Evolutionary conservation across 768 basidiomycete genomes (phyloP).

Genomic region (Podaxis sp.): DNA sequence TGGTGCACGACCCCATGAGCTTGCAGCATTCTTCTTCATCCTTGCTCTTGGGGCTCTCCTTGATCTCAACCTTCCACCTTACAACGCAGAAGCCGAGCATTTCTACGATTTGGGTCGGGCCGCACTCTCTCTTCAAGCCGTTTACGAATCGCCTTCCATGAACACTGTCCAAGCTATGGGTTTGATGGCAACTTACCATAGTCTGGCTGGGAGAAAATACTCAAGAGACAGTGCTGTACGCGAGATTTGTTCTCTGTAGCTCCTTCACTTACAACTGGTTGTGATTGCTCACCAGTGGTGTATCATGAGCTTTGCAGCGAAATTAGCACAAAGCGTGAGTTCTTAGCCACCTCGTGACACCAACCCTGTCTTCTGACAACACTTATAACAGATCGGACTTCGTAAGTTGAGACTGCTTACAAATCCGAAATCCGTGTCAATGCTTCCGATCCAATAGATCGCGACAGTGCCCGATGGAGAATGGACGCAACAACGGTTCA

Average conservation of each 20-base stretch:
- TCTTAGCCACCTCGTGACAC: slow-evolving; percentile 4
- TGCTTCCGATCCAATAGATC: slow-evolving; percentile 37
- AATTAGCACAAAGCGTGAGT: slow-evolving; percentile 51
- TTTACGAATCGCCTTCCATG: slow-evolving; percentile 51
- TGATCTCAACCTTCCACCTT: slow-evolving; percentile 45
- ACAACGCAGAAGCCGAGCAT: slow-evolving; percentile 54
- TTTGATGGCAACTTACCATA: slow-evolving; percentile 53
- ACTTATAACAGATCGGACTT: slow-evolving; percentile 44
- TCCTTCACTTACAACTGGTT: slow-evolving; percentile 13
- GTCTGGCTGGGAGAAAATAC: slow-evolving; percentile 47
- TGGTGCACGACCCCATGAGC: slow-evolving; percentile 34
- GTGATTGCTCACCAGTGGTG: slow-evolving; percentile 35
- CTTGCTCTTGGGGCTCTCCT: slow-evolving; percentile 61
- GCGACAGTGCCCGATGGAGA: slow-evolving; percentile 67
- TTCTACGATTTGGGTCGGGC: slow-evolving; percentile 56
- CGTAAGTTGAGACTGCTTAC: slow-evolving; percentile 37
- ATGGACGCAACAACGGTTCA: slow-evolving; percentile 57
- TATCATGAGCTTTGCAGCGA: slow-evolving; percentile 51
- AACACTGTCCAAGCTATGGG: slow-evolving; percentile 58
- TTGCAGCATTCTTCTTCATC: slow-evolving; percentile 53
- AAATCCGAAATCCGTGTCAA: not conserved
- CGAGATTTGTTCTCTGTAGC: slow-evolving; percentile 18
- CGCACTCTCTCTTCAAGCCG: slow-evolving; percentile 43
- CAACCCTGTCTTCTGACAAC: not conserved
- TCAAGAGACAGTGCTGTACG: slow-evolving; percentile 39